Evolutionary conservation across 768 basidiomycete species (phyloP), one percentile per base, ranked within the genome.

Genomic region (Neoboletus brunneissimus): DNA sequence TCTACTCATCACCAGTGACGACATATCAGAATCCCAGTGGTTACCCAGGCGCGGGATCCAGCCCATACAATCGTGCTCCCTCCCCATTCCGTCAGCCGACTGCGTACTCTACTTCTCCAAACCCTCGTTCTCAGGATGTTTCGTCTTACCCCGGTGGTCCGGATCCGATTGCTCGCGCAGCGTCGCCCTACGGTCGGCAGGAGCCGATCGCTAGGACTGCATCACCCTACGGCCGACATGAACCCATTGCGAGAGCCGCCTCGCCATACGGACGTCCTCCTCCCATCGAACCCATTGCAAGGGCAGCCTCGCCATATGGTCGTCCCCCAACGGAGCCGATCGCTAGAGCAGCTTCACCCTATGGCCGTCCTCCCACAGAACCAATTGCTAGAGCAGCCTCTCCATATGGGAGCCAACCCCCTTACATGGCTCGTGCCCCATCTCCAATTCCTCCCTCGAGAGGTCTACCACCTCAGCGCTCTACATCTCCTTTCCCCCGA

Each of bases 91-190:
- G 72, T 37, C 70, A 51, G 42, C 61, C 61, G 37, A 50, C 73
- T 13, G 63, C 70, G 7, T 77, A 77, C 60, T 25, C 60, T 23
- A 62, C 38, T 23, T 84, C 83, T 20, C 84, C 84, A 15, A 81
- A 79, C 59, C 64, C 78, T 58, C 79, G 80, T 18, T 67, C 81
- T 41, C 72, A 74, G 16, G 81, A 84, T 34, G 64, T 80, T 70
- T 62, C 72, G 38, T 65, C 67, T 53, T 77, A 81, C 37, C 72
- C 77, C 34, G 68, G 72, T 22, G 74, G 71, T 3, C 69, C 70
- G 2, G 70, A 72, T 45, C 70, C 70, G 66, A 63, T 73, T 12
- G 70, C 66, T 15, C 63, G 69, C 22, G 65, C 71, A 7, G 58
- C 70, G 3, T 71, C 75, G 12, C 72, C 74, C 6, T 75, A 75